Base-by-base conservation (phyloP, 208 protist species). In the Crithidia bombi region DNA sequence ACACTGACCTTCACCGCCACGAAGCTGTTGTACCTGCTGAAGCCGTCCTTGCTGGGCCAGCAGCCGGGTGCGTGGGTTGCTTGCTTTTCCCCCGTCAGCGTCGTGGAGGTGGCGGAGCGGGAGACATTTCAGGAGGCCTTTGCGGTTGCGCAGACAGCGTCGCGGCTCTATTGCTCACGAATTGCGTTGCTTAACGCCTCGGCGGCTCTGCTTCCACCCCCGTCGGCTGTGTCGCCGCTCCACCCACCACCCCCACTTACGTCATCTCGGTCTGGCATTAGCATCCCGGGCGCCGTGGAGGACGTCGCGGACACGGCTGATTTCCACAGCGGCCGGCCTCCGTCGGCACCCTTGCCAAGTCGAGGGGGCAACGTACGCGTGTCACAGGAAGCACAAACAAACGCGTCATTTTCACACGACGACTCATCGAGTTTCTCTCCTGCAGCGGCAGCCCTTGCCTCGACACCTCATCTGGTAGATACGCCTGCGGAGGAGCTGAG, bases 111-210 rank as follows among this genome's bases (percentile, higher is more conserved):
- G 19, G 21, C 52, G 15, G 52, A 80, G 26, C 80, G 74, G 6
- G 88, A 91, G 62, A 86, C 85, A 1, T 94, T 94, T 63, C 84
- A 85, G 55, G 89, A 94, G 28, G 79, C 89, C 0, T 94, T 91
- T 65, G 76, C 76, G 35, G 78, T 94, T 9, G 85, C 83, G 14
- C 79, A 89, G 55, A 90, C 79, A 5, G 73, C 75, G 6, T 67
- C 70, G 25, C 78, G 82, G 26, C 55, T 92, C 2, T 86, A 86
- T 61, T 79, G 74, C 50, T 83, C 75, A 12, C 78, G 85, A 28
- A 75, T 82, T 50, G 76, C 76, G 38, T 52, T 83, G 21, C 43
- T 77, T 3, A 64, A 54, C 49, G n/a, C 39, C 3, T 58, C 49
- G 6, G 1, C 36, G 4, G 33, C 12, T 10, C 25, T 65, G 28